Evolutionary conservation across 306 rosid genomes (phyloP), one percentile per base, ranked within the genome.

Genomic region (Cucumis cinereus): DNA sequence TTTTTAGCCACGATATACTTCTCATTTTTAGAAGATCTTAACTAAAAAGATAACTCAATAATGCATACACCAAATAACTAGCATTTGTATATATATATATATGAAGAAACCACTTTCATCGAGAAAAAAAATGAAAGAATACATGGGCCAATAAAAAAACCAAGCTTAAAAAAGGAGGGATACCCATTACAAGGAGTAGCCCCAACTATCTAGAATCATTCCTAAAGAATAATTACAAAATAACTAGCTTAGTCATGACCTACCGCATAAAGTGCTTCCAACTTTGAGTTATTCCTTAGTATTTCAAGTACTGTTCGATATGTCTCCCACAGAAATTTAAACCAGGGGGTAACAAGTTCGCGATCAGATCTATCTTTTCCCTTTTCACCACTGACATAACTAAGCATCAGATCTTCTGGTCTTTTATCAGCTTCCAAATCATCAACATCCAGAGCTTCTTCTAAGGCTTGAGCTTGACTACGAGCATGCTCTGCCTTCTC

Each of bases 401-500:
- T 92, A 1, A 95, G 86, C 99, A 95, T 95, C 59, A 95, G 80
- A 74, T 95, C 99, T 78, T 95, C 99, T 0, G 99, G 99, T 83
- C 97, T 92, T 81, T 92, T 90, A 80, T 95, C 99, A 0, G 98
- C 99, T 87, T 95, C 99, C 15, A 95, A 85, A 79, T 95, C 99
- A 76, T 95, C 99, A 7, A 95, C 98, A 83, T 95, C 96, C 13
- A 95, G 93, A 4, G 99, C 99, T 71, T 92, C 99, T 79, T 95
- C 99, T 33, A 95, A 74, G 10, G 93, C 99, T 79, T 92, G 92
- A 0, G 98, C 99, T 88, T 95, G 97, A 79, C 86, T 87, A 15
- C 99, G 98, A 7, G 98, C 99, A 82, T 90, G 96, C 82, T 95
- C 99, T 7, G 99, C 99, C 85, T 91, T 89, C 89, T 95, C 99